These are phyloP conservation scores for Grosmannia huntii DNA, from an alignment of 2,329 filamentous ascomycete species.

Conservation along the genomic window DNA sequence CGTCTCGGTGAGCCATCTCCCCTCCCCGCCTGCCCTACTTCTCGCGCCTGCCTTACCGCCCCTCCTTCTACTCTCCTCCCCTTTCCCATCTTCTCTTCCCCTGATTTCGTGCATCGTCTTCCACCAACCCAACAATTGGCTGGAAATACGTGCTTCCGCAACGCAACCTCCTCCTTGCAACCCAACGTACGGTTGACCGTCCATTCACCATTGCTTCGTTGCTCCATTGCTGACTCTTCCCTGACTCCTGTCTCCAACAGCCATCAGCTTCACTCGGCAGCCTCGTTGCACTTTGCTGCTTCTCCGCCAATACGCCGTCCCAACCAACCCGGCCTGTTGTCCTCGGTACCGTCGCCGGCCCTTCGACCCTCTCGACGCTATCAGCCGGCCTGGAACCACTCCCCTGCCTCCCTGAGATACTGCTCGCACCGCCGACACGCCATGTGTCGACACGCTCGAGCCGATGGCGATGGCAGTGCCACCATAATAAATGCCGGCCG, in stretches of 20 bases:
- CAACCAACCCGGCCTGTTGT: constrained; percentile 1
- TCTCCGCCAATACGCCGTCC: background rate
- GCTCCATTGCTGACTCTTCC: background rate
- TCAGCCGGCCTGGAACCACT: background rate
- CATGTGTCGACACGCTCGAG: constrained; percentile 48
- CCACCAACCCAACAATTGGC: background rate
- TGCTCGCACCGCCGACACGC: constrained; percentile 62
- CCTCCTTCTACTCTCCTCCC: background rate
- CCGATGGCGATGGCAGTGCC: constrained; percentile 17
- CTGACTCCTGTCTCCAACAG: background rate
- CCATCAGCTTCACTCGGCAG: background rate
- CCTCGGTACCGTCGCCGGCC: background rate
- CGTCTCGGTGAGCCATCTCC: constrained; percentile 5
- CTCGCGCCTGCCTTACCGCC: background rate
- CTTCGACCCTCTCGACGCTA: background rate
- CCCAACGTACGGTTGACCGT: too few species aligned
- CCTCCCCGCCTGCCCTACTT: background rate
- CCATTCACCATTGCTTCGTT: background rate
- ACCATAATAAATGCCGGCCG: constrained; percentile 36
- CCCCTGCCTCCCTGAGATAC: constrained; percentile 27
- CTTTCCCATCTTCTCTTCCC: background rate
- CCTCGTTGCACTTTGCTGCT: background rate
- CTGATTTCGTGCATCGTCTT: background rate
- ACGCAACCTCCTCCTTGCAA: background rate
- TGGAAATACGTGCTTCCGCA: background rate